Base-by-base conservation (phyloP, 441 rosid genomes). In the Viola pubescens region DNA sequence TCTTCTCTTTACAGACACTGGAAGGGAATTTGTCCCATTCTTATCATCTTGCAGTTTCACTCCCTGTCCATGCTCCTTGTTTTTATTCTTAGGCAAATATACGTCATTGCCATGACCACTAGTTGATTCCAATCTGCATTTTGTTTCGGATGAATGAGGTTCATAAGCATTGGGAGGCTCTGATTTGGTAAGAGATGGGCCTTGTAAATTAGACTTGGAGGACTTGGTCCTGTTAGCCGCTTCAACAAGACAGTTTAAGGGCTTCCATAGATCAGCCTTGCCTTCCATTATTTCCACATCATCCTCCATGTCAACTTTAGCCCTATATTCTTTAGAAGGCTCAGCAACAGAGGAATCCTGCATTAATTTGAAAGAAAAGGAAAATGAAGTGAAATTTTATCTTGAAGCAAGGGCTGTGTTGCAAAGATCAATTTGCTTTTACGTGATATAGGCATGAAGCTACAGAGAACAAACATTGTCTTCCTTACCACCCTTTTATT, bases 201-300 rank as follows among this genome's bases (percentile, higher is more conserved):
- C 79, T 58, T 69, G 83, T 47, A 79, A 75, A 72, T 64, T 79
- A 57, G 66, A 66, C 66, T 78, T 81, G 4, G 82, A 73, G 41
- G 84, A 76, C 73, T 81, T 86, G 63, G 87, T 81, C 73, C 85
- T 80, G 70, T 86, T 82, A 45, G 94, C 89, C 60, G 88, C 94
- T 75, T 86, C 94, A 71, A 82, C 86, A 63, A 84, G 87, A 76
- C 88, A 77, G 72, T 82, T 82, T 54, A 86, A 83, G 4, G 88
- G 82, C 47, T 86, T 86, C 89, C 89, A 84, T 8, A 74, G 70
- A 68, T 86, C 86, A 48, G 73, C 72, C 70, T 86, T 86, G 58
- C 79, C 76, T 63, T 77, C 86, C 42, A 52, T 65, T 46, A 65
- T 56, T 71, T 78, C 79, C 63, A 46, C 68, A 68, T 71, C 72